phyloP scores from a whole-genome alignment of 2,329 filamentous ascomycete species.

The Periconia digitata region DNA sequence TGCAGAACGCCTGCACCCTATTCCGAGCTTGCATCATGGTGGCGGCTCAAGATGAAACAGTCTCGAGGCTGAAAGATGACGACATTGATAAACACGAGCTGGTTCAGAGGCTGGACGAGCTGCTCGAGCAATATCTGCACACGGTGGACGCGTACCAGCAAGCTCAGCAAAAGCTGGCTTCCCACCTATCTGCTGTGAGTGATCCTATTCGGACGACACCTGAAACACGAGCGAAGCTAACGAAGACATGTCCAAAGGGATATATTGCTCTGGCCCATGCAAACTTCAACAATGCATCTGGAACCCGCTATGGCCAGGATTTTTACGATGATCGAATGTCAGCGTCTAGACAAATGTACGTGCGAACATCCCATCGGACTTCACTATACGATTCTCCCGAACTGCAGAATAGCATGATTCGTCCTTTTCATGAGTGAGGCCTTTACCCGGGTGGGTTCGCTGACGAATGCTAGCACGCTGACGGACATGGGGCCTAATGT shows the following conservation, averaged over 20 bases:
- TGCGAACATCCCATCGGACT: slow-evolving; percentile 4
- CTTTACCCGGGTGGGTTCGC: background rate
- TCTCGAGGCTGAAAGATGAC: background rate
- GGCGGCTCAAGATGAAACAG: slow-evolving; percentile 6
- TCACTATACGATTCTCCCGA: background rate
- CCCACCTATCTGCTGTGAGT: slow-evolving; percentile 57
- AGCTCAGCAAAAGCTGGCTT: slow-evolving; percentile 58
- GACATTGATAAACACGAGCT: slow-evolving; percentile 25
- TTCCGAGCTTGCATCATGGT: slow-evolving; percentile 7
- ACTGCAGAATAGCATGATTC: background rate
- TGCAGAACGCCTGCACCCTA: background rate
- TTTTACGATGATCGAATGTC: slow-evolving; percentile 75
- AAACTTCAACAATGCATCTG: slow-evolving; percentile 69
- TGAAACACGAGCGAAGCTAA: background rate
- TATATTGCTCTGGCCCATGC: slow-evolving; percentile 66
- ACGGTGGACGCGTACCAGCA: slow-evolving; percentile 68
- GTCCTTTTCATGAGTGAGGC: too few species aligned
- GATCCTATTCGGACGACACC: background rate
- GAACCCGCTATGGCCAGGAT: slow-evolving; percentile 67
- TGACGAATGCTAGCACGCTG: background rate
- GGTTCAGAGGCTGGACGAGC: slow-evolving; percentile 57
- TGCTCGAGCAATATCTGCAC: slow-evolving; percentile 66
- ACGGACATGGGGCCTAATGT: background rate
- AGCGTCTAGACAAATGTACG: slow-evolving; percentile 55
- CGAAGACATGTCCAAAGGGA: slow-evolving; percentile 31